Evolutionary conservation across 345 rosid species (phyloP).

Genomic region (Eucalyptus cloeziana): DNA sequence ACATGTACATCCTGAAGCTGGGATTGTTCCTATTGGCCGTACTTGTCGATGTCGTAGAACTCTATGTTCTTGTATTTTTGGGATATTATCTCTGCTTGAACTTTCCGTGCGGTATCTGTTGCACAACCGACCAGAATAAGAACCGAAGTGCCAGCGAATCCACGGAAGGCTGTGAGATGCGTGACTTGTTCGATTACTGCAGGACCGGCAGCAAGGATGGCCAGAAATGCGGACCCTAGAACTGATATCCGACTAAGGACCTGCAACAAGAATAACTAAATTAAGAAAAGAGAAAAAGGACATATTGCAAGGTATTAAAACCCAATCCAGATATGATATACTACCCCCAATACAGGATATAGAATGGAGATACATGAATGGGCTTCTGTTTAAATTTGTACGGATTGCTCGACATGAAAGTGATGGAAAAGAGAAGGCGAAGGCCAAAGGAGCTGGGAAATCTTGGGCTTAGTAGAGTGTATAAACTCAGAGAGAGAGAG

Average conservation of each 20-base stretch:
- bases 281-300: background rate
- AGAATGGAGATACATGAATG: background rate
- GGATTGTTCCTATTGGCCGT: background rate
- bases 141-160: slow-evolving; percentile 97
- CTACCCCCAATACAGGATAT: background rate
- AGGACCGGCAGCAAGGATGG: slow-evolving; percentile 96
- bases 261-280: slow-evolving; percentile 12
- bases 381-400: background rate
- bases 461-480: background rate
- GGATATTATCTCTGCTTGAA: slow-evolving; percentile 90
- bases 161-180: slow-evolving; percentile 93
- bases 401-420: background rate
- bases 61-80: slow-evolving; percentile 95
- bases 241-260: slow-evolving; percentile 96
- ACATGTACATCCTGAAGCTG: background rate
- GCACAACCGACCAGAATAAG: slow-evolving; percentile 99
- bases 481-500: background rate
- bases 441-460: too few relatives aligned
- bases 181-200: slow-evolving; percentile 78
- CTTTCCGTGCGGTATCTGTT: slow-evolving; percentile 93
- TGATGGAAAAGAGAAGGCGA: background rate
- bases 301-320: background rate
- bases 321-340: background rate
- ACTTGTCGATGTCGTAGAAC: slow-evolving; percentile 66
- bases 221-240: slow-evolving; percentile 77